Conservation (phyloP, 768 basidiomycete genomes). For the Russula compacta region DNA sequence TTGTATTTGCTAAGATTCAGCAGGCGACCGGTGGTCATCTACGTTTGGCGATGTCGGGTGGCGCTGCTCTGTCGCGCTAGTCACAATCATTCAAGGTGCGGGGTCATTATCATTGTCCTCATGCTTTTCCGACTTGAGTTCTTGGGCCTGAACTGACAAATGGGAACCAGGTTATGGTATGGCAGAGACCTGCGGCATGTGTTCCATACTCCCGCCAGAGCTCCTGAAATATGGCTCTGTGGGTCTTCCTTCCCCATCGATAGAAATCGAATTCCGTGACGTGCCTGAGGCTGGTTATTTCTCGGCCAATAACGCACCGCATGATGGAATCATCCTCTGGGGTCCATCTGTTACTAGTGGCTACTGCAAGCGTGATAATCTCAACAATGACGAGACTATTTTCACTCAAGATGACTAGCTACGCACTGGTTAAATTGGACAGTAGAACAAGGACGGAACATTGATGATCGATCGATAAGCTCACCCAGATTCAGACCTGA, state of each 20-base stretch:
- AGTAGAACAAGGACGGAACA: slow-evolving; percentile 91
- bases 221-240: too few species aligned
- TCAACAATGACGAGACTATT: slow-evolving; percentile 73
- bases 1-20: slow-evolving; percentile 68
- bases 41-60: slow-evolving; percentile 72
- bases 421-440: too few species aligned
- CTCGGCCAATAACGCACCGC: slow-evolving; percentile 59
- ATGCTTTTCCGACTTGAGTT: too few species aligned
- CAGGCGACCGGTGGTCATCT: slow-evolving; percentile 84
- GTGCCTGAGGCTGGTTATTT: slow-evolving; percentile 80
- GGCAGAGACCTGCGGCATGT: slow-evolving; percentile 93
- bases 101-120: neutral
- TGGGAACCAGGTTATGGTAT: slow-evolving; percentile 70
- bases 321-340: slow-evolving; percentile 84
- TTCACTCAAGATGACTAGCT: slow-evolving; percentile 88
- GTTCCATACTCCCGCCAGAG: slow-evolving; percentile 77
- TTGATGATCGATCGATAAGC: slow-evolving; percentile 82
- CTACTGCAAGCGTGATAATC: slow-evolving; percentile 87
- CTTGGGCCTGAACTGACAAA: neutral
- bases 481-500: neutral
- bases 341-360: slow-evolving; percentile 81
- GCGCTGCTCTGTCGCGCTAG: slow-evolving; percentile 74
- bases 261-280: slow-evolving; percentile 82
- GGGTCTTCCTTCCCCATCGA: slow-evolving; percentile 80
- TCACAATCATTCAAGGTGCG: slow-evolving; percentile 90